Percentiles rank a stretch among this genome's conserved stretches.
phyloP scores from a whole-genome alignment of 179 eudicot species.

The Actinidia polygama region DNA sequence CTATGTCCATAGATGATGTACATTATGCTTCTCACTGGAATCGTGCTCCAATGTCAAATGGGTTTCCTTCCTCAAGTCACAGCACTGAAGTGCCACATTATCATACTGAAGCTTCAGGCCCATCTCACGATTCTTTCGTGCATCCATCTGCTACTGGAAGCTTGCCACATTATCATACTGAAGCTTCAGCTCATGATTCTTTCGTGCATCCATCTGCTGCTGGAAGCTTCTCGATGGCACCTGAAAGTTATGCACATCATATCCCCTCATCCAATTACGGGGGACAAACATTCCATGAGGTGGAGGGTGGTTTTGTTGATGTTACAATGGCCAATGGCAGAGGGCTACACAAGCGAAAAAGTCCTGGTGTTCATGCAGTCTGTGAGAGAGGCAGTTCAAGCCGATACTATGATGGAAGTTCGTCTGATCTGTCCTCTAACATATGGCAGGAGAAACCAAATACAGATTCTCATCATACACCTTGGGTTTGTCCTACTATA shows the following conservation, averaged over 20 bases:
- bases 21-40: conserved; percentile 64
- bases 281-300: conserved; percentile 37
- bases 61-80: conserved; percentile 50
- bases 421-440: conserved; percentile 58
- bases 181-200: conserved; percentile 53
- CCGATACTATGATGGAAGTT: conserved; percentile 61
- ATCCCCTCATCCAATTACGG: conserved; percentile 70
- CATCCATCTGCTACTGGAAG: conserved; percentile 50
- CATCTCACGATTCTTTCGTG: conserved; percentile 48
- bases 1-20: conserved; percentile 52
- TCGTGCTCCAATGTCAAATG: conserved; percentile 49
- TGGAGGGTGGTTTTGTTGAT: conserved; percentile 58
- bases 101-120: conserved; percentile 57
- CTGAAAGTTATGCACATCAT: conserved; percentile 61
- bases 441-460: conserved; percentile 60
- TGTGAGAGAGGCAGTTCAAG: conserved; percentile 63
- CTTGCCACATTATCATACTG: conserved; percentile 58
- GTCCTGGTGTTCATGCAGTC: conserved; percentile 64
- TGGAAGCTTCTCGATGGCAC: conserved; percentile 44
- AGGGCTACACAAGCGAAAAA: conserved; percentile 73
- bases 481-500: conserved; percentile 48
- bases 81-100: conserved; percentile 52
- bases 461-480: conserved; percentile 51
- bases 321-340: conserved; percentile 48
- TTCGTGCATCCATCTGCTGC: conserved; percentile 48